Evolutionary conservation across 2,329 filamentous ascomycete species (phyloP).

Genomic region (Fusarium graminum): DNA sequence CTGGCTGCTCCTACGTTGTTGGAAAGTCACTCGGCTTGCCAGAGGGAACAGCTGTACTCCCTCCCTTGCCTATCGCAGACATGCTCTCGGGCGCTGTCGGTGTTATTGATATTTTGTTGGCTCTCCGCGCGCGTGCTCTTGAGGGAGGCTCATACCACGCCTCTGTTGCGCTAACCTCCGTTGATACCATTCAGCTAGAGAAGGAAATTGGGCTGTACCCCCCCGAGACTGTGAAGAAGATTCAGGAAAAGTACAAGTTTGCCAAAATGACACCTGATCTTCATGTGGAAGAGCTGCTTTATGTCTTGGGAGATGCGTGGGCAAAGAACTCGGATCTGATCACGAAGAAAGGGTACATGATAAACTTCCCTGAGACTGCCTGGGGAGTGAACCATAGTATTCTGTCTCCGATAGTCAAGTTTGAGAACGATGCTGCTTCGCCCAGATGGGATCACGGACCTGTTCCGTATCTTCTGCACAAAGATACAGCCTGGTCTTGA

Average conservation of each 20-base stretch:
- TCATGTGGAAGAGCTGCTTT: not conserved
- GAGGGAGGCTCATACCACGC: constrained; percentile 10
- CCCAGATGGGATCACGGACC: not conserved
- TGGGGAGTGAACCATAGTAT: not conserved
- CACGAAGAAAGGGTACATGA: not conserved
- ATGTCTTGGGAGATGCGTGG: not conserved
- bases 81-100: constrained; percentile 53
- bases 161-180: not conserved
- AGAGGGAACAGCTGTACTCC: constrained; percentile 36
- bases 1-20: not conserved
- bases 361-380: not conserved
- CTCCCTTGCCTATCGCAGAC: constrained; percentile 48
- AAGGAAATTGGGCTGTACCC: not conserved
- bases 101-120: constrained; percentile 51
- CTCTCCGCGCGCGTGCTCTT: constrained; percentile 49
- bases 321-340: not conserved
- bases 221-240: not conserved
- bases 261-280: not conserved
- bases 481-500: not conserved
- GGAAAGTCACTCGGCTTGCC: not conserved
- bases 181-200: not conserved
- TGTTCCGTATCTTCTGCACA: not conserved
- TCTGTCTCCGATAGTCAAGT: not conserved
- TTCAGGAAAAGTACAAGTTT: constrained; percentile 14
- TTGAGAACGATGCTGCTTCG: not conserved